Conservation (phyloP, 2,329 filamentous ascomycete genomes). For the Neonectria sp. region DNA sequence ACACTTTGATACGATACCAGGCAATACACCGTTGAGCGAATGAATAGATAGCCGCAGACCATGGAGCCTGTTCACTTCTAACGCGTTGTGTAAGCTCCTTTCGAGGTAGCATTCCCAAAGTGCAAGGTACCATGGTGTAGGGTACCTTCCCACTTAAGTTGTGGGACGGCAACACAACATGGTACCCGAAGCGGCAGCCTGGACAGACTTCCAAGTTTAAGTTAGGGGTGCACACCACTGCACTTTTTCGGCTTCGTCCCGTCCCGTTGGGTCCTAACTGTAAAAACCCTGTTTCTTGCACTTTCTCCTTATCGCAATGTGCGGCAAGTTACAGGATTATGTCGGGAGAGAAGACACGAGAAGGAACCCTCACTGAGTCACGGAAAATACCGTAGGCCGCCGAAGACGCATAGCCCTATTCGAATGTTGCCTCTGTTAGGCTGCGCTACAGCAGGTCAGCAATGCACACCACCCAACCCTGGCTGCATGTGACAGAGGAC, state of each 20-base stretch:
- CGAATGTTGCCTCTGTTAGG: background rate
- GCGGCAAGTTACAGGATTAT: background rate
- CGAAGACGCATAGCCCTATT: background rate
- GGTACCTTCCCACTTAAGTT: background rate
- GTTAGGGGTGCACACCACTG: constrained; percentile 1
- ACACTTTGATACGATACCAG: no score
- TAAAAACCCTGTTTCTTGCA: constrained; percentile 5
- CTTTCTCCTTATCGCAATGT: background rate
- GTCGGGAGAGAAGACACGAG: background rate
- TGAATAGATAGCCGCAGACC: background rate
- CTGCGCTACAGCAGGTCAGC: background rate
- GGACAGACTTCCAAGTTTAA: background rate
- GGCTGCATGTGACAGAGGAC: constrained; percentile 7
- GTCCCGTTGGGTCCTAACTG: background rate
- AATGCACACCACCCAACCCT: background rate
- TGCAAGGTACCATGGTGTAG: constrained; percentile 1
- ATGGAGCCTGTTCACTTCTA: background rate
- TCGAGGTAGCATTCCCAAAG: background rate
- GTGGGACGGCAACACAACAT: background rate
- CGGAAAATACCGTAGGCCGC: background rate
- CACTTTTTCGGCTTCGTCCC: constrained; percentile 5
- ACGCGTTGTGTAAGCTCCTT: no score
- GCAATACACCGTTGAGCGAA: background rate
- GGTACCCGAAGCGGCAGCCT: background rate
- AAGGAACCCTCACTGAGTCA: background rate